Base-by-base conservation (phyloP, 805 yeast genomes). In the Ogataea salicorniae region DNA sequence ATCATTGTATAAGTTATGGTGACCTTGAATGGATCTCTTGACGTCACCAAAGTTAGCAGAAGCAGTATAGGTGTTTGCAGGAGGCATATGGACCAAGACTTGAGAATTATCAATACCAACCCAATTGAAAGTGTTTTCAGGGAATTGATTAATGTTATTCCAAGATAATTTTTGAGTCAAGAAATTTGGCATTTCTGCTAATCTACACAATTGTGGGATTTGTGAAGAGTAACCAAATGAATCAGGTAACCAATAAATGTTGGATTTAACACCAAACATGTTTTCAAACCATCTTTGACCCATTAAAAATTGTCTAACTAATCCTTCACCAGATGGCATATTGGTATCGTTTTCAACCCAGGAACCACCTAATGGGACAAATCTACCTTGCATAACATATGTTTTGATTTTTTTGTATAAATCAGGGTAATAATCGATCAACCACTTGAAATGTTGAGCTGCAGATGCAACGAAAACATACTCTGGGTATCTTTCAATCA, bases 261-360 rank as follows among this genome's bases (percentile, higher is more conserved):
- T 77, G 14, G 92, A 80, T 46, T 84, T 78, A 34, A 71, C 57
- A 3, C 96, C 96, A 69, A 92, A 94, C 59, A 90, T 79, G 50
- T 82, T 76, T 60, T 82, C 74, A 60, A 87, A 87, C 65, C 84
- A 90, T 45, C 94, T 72, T 70, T 92, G 99, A 17, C 99, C 99
- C 49, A 87, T 79, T 46, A 91, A 71, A 59, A 91, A 87, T 62
- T 92, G 99, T 54, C 99, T 79, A 6, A 83, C 81, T 47, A 92
- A 71, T 0, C 96, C 84, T 67, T 92, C 99, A 39, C 98, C 97
- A 52, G 79, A 73, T n/a, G 99, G 99, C 69, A 92, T 74, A 67
- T 92, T 92, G 11, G 98, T 92, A 64, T 92, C 99, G 64, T 89
- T 84, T 67, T 92, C 99, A 39, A 94, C 98, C 98, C 98, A 92